Base-by-base conservation (phyloP, 495 filamentous ascomycete genomes). In the Trypethelium eluteriae region DNA sequence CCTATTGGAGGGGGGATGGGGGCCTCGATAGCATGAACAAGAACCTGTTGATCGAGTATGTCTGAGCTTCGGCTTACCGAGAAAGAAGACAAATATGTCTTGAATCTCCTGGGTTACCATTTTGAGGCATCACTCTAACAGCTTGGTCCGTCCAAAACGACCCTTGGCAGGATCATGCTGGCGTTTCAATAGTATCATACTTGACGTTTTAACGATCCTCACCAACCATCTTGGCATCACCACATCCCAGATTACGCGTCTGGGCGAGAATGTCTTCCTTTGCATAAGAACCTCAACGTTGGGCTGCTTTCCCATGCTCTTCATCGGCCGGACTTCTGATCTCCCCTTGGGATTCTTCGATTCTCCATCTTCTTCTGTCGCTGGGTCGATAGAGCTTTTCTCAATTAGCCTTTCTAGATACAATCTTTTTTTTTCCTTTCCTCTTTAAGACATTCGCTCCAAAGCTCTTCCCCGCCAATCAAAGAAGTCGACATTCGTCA, bases 361-460 rank as follows among this genome's bases (percentile, higher is more conserved):
- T 35, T 10, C 5, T 59, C 14, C 5, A 18, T 36, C 49, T 14
- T 46, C 14, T 16, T 59, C 53, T 59, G 53, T 59, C 53, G 53
- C 53, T 59, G 53, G 53, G 11, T 59, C 53, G 53, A 59, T 59
- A 59, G 18, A 59, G 18, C 32, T 59, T 59, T 34, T 18, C 14
- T 36, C 18, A 11, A 53, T 53, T 18, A 14, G 3, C 7, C 53
- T 59, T 18, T 10, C 36, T 59, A 7, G 3, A 35, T 36, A 10
- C n/a, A 9, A 34, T n/a, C 9, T 2, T 59, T 59, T 18, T 6
- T 3, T 36, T 2, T 1, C 14, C 6, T 34, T 9, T 59, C 7
- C 7, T 35, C 18, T 36, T 59, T 3, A 34, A 3, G 6, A 36
- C 32, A 59, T 10, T 18, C 11, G 53, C 32, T 34, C 14, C 32